Evolutionary conservation across 129 eudicot species (phyloP).

Genomic region (Flaveria bidentis): DNA sequence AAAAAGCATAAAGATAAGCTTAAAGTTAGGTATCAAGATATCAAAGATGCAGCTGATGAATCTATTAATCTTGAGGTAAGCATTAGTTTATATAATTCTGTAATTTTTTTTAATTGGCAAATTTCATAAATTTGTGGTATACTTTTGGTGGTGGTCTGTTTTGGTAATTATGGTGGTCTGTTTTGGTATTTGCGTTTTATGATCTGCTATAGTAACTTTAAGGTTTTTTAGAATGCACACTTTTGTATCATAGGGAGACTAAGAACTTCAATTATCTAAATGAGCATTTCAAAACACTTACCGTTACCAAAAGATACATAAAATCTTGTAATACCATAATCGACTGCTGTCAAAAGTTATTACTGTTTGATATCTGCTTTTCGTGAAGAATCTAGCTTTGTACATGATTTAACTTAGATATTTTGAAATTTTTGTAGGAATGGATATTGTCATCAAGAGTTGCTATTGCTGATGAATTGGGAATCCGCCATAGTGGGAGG

Average conservation of each 20-base stretch:
- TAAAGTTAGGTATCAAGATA: slow-evolving; percentile 70
- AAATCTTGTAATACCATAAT: too few species aligned
- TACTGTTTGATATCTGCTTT: too few species aligned
- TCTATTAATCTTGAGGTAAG: slow-evolving; percentile 68
- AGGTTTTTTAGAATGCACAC: background rate
- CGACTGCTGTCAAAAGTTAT: too few species aligned
- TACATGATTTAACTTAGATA: background rate
- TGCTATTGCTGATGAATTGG: slow-evolving; percentile 56
- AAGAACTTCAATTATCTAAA: too few species aligned
- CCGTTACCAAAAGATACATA: too few species aligned
- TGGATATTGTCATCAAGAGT: slow-evolving; percentile 67
- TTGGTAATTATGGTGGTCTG: too few species aligned
- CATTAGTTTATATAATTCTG: background rate
- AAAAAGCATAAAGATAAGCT: slow-evolving; percentile 69
- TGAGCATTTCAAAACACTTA: too few species aligned
- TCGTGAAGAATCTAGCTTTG: too few species aligned
- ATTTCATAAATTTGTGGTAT: background rate
- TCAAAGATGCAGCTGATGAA: slow-evolving; percentile 76
- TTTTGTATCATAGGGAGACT: background rate
- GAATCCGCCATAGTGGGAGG: slow-evolving; percentile 63
- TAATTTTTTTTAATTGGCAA: background rate
- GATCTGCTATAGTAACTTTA: too few species aligned
- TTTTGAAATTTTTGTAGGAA: slow-evolving; percentile 46
- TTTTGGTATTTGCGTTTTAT: too few species aligned
- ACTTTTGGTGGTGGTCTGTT: too few species aligned